Conservation (phyloP, 352 stramenopile species). For the Pythium aquatile region DNA sequence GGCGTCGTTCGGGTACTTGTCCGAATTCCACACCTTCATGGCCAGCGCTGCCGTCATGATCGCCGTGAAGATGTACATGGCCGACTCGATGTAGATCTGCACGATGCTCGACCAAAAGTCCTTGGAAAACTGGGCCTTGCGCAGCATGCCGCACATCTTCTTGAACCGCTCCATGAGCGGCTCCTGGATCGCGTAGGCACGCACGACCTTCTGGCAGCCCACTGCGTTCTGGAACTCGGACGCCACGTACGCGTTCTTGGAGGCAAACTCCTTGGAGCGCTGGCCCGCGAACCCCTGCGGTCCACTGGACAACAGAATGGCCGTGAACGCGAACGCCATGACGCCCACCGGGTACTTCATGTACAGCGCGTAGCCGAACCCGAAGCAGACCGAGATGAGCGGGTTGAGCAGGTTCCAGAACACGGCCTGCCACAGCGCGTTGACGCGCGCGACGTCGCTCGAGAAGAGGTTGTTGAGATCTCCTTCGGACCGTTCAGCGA, state of each 20-base stretch:
- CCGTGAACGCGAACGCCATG: slow-evolving; percentile 83
- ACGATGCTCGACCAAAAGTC: slow-evolving; percentile 89
- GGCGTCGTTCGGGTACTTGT: slow-evolving; percentile 30
- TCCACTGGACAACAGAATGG: slow-evolving; percentile 75
- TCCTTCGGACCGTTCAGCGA: slow-evolving; percentile 80
- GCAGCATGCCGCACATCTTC: slow-evolving; percentile 55
- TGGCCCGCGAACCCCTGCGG: slow-evolving; percentile 81
- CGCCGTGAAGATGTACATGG: slow-evolving; percentile 89
- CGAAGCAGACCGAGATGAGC: slow-evolving; percentile 73
- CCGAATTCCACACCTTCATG: slow-evolving; percentile 77
- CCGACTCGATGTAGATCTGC: slow-evolving; percentile 89
- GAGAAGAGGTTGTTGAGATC: slow-evolving; percentile 89
- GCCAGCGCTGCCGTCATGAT: slow-evolving; percentile 84
- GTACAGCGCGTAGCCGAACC: slow-evolving; percentile 81
- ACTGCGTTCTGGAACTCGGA: slow-evolving; percentile 88
- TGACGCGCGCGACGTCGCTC: slow-evolving; percentile 84
- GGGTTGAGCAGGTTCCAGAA: slow-evolving; percentile 89
- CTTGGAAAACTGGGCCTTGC: slow-evolving; percentile 87
- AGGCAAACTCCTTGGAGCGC: slow-evolving; percentile 84
- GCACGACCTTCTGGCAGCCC: slow-evolving; percentile 84
- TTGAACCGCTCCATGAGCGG: slow-evolving; percentile 72
- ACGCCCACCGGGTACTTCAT: slow-evolving; percentile 82
- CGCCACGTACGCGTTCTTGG: slow-evolving; percentile 85
- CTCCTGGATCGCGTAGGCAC: slow-evolving; percentile 81
- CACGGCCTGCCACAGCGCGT: slow-evolving; percentile 82